Percentiles rank a stretch among this genome's conserved stretches.
These are phyloP conservation scores for Metschnikowia anglica DNA, from an alignment of 805 yeast genomes.

Conservation along the genomic window DNA sequence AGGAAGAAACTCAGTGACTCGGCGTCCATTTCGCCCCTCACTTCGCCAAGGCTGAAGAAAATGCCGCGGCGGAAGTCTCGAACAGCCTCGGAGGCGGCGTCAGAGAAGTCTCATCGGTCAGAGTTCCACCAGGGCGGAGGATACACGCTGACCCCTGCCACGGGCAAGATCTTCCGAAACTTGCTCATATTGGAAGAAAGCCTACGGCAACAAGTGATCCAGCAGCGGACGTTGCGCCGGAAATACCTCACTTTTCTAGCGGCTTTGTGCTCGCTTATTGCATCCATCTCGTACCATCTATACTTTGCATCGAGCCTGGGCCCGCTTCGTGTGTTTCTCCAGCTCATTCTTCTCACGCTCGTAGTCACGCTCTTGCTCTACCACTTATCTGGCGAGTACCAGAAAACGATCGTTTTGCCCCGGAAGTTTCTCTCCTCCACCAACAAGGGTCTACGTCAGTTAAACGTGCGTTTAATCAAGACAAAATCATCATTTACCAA, in stretches of 20 bases:
- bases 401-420: slow-evolving; percentile 78
- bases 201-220: slow-evolving; percentile 74
- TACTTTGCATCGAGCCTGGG: slow-evolving; percentile 26
- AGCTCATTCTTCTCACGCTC: slow-evolving; percentile 60
- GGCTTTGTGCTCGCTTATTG: slow-evolving; percentile 39
- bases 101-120: slow-evolving; percentile 18
- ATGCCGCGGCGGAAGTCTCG: slow-evolving; percentile 17
- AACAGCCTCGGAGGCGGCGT: slow-evolving; percentile 17
- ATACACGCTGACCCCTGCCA: slow-evolving; percentile 38
- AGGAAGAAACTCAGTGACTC: slow-evolving; percentile 1
- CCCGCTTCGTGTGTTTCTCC: slow-evolving; percentile 38
- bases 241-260: slow-evolving; percentile 57
- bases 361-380: slow-evolving; percentile 71
- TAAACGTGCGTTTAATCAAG: slow-evolving; percentile 75
- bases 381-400: slow-evolving; percentile 87
- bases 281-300: slow-evolving; percentile 40
- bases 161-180: slow-evolving; percentile 78
- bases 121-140: slow-evolving; percentile 20
- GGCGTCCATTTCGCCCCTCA: slow-evolving; percentile 2
- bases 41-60: slow-evolving; percentile 7
- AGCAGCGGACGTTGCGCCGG: slow-evolving; percentile 63
- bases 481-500: slow-evolving; percentile 43
- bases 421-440: slow-evolving; percentile 76
- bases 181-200: slow-evolving; percentile 83
- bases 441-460: slow-evolving; percentile 83